phyloP scores from a whole-genome alignment of 2,329 filamentous ascomycete species.

The Claviceps sp. region DNA sequence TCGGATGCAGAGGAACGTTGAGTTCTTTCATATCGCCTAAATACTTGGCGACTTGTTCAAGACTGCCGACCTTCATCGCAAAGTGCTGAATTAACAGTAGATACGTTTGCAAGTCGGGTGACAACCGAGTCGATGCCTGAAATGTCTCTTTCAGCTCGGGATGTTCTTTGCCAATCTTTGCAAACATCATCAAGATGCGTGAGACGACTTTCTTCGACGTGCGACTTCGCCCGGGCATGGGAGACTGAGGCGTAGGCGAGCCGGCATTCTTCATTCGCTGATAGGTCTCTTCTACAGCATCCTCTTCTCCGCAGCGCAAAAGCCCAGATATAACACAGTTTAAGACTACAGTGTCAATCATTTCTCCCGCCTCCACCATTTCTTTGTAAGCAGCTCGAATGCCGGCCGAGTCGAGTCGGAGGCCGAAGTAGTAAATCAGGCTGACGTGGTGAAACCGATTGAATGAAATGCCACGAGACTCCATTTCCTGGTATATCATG shows the following conservation, averaged over 20 bases:
- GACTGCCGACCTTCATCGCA: slow-evolving; percentile 52
- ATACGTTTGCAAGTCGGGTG: slow-evolving; percentile 68
- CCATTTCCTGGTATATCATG: slow-evolving; percentile 74
- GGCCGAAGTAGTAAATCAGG: slow-evolving; percentile 71
- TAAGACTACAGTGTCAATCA: slow-evolving; percentile 75
- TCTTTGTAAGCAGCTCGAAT: slow-evolving; percentile 67
- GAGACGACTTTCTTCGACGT: slow-evolving; percentile 36
- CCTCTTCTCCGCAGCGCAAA: slow-evolving; percentile 60
- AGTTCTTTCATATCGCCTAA: slow-evolving; percentile 69
- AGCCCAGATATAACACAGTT: slow-evolving; percentile 78
- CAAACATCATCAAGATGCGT: slow-evolving; percentile 43
- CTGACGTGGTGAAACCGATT: slow-evolving; percentile 73
- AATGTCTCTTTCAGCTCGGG: slow-evolving; percentile 37
- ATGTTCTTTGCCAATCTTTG: slow-evolving; percentile 38
- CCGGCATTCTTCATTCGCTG: slow-evolving; percentile 63
- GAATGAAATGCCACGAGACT: slow-evolving; percentile 48
- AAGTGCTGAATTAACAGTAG: slow-evolving; percentile 67
- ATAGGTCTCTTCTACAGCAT: slow-evolving; percentile 69
- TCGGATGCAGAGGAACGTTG: slow-evolving; percentile 54
- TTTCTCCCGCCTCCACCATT: slow-evolving; percentile 72
- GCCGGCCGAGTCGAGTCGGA: slow-evolving; percentile 57
- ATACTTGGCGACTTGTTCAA: slow-evolving; percentile 55
- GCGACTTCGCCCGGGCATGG: slow-evolving; percentile 32
- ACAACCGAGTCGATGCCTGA: slow-evolving; percentile 52
- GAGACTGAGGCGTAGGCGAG: slow-evolving; percentile 18